These are phyloP conservation scores for Patellifolia procumbens DNA, from an alignment of 179 eudicot species.

Conservation along the genomic window DNA sequence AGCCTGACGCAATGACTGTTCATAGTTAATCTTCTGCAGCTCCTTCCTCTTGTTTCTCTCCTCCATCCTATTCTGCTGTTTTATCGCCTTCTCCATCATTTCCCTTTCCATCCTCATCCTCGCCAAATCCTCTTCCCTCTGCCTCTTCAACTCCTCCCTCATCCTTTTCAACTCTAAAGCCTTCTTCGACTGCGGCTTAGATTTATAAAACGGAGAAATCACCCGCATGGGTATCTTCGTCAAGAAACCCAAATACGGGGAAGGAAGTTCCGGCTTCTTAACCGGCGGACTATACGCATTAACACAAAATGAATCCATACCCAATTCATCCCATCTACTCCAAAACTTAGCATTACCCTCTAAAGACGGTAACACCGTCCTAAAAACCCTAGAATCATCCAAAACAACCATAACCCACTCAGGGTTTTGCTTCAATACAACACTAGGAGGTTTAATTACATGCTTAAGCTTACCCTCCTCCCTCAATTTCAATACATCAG, in stretches of 20 bases:
- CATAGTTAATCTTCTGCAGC: conserved; percentile 45
- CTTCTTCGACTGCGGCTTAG: conserved; percentile 66
- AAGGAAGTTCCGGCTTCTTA: conserved; percentile 74
- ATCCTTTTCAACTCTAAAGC: conserved; percentile 66
- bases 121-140: conserved; percentile 44
- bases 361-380: conserved; percentile 73
- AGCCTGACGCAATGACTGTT: conserved; percentile 51
- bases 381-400: conserved; percentile 80
- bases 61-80: conserved; percentile 56
- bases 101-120: conserved; percentile 56
- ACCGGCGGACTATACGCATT: conserved; percentile 83
- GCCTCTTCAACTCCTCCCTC: conserved; percentile 70
- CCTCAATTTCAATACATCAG: conserved; percentile 64
- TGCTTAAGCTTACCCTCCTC: conserved; percentile 71
- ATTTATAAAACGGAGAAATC: conserved; percentile 37
- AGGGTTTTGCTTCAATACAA: conserved; percentile 45
- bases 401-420: conserved; percentile 74
- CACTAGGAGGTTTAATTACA: conserved; percentile 59
- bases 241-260: conserved; percentile 68
- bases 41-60: conserved; percentile 55
- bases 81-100: conserved; percentile 58
- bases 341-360: conserved; percentile 75
- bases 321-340: conserved; percentile 72
- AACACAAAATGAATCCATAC: conserved; percentile 57
- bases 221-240: conserved; percentile 46